These are phyloP conservation scores for Sporobolomyces roseus DNA, from an alignment of 768 basidiomycete genomes.

Conservation along the genomic window DNA sequence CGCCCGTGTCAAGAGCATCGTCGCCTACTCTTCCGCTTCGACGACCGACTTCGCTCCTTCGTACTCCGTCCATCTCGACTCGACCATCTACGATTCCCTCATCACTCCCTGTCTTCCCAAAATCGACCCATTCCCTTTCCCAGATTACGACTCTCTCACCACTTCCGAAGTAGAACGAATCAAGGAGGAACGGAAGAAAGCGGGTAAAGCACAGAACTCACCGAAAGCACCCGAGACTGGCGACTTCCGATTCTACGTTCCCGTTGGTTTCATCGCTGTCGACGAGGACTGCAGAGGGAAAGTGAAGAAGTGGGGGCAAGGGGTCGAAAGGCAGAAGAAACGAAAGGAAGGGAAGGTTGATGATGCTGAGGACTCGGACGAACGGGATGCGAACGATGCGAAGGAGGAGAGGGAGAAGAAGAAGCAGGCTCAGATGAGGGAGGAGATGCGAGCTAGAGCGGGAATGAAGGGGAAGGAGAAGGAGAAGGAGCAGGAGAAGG, in stretches of 20 bases:
- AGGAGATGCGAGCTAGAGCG: no score
- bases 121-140: slow-evolving; percentile 14
- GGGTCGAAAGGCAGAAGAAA: not conserved
- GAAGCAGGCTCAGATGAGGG: not conserved
- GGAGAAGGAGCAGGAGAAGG: no score
- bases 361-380: not conserved
- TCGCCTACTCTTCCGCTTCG: not conserved
- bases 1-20: not conserved
- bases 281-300: not conserved
- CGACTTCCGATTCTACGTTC: no score
- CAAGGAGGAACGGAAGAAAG: not conserved
- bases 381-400: not conserved
- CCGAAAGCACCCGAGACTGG: no score
- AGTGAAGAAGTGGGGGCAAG: slow-evolving; percentile 11
- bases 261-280: no score
- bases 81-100: not conserved
- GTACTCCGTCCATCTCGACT: slow-evolving; percentile 30
- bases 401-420: no score
- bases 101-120: slow-evolving; percentile 4
- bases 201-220: no score
- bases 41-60: slow-evolving; percentile 19
- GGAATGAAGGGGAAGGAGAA: no score
- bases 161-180: not conserved
- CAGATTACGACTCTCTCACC: not conserved
- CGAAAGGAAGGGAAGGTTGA: not conserved